Percentiles rank a stretch among this genome's conserved stretches.
These are phyloP conservation scores for Prillingera fragicola DNA, from an alignment of 1,284 basidiomycete species.

Conservation along the genomic window DNA sequence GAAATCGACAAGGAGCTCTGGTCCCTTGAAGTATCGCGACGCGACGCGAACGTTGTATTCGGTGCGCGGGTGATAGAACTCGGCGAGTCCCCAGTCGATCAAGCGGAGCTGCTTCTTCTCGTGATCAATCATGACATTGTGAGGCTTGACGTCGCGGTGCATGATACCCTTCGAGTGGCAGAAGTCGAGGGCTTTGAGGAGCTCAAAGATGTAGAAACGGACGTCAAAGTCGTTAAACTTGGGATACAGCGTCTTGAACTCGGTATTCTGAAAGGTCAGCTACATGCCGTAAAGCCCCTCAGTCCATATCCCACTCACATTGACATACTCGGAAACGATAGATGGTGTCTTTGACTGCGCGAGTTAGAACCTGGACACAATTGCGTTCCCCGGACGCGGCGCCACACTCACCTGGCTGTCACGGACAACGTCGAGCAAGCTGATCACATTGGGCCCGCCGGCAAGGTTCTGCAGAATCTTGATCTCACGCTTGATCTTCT, in stretches of 20 bases:
- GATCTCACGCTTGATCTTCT: constrained; percentile 99
- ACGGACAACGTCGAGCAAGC: constrained; percentile 86
- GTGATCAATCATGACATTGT: constrained; percentile 99
- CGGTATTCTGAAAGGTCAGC: constrained; percentile 61
- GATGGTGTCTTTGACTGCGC: constrained; percentile 90
- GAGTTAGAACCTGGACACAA: too few species aligned
- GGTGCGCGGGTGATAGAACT: constrained; percentile 96
- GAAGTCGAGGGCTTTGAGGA: constrained; percentile 94
- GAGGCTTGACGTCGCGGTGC: constrained; percentile 97
- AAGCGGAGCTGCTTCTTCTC: constrained; percentile 90
- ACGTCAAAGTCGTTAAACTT: constrained; percentile 91
- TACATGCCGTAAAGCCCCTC: background rate
- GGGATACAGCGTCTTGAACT: constrained; percentile 94
- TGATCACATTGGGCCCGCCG: constrained; percentile 81
- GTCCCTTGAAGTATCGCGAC: constrained; percentile 94
- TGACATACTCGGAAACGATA: constrained; percentile 92
- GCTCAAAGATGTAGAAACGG: constrained; percentile 91
- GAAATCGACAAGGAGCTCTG: constrained; percentile 92
- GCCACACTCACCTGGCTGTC: constrained; percentile 57
- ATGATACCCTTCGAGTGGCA: constrained; percentile 98
- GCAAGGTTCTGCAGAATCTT: constrained; percentile 96
- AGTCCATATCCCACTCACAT: constrained; percentile 50
- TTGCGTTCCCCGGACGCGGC: too few species aligned
- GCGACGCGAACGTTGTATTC: constrained; percentile 98
- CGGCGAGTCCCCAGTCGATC: constrained; percentile 97